Evolutionary conservation across 148 eudicot genomes (phyloP), one percentile per base, ranked within the genome.

Genomic region (Camellia granthamiana): DNA sequence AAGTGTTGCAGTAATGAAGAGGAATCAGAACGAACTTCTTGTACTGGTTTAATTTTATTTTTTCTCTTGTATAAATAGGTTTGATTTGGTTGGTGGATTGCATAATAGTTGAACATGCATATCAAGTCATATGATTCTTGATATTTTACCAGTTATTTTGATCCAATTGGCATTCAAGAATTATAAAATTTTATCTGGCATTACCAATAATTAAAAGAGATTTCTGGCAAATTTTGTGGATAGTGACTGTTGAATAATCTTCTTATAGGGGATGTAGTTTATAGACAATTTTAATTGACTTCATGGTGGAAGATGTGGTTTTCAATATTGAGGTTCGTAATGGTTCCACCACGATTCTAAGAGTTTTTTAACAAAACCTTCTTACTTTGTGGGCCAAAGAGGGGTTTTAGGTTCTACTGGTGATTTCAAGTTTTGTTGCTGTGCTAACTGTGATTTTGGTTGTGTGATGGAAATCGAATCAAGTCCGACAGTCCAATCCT

Each of bases 121-220:
- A 71, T 49, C 38, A 46, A 71, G 74, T 71, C 74, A 49, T 71
- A 49, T 11, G 10, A 8, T 71, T 69, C 16, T 69, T 21, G 74
- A 71, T 46, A 23, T 71, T 68, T 11, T 68, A 68, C 51, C 14
- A 2, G 72, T 69, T 67, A 69, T 41, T 69, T 68, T 69, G 47
- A 49, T 15, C 72, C 54, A 44, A 16, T 21, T 69, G 16, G 51
- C 44, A n/a, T 70, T 23, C 41, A 4, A 51, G 49, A 12, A 49
- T 11, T 0, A 19, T 51, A 47, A 9, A 49, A n/a, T 72, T 49
- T 49, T 19, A 55, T 72, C 61, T 58, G 12, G 58, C 75, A 10
- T 12, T 72, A 41, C 16, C 15, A 21, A 19, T 72, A 19, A 47
- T 49, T 51, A 11, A 15, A 10, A 21, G 56, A 72, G 52, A 11